phyloP scores from a whole-genome alignment of 441 rosid species.

The Brassica balearica region DNA sequence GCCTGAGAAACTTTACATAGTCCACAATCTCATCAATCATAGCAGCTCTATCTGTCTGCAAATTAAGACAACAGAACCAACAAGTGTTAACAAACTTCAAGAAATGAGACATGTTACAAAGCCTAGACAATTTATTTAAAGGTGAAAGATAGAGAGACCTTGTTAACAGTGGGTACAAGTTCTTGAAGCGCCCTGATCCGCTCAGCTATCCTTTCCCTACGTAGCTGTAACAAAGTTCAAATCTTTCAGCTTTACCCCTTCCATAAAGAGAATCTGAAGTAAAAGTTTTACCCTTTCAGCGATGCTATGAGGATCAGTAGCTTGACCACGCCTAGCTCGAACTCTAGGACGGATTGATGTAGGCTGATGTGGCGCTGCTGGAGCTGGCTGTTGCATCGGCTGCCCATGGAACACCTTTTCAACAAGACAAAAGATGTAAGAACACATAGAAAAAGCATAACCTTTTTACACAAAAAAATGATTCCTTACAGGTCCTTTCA shows the following conservation, averaged over 20 bases:
- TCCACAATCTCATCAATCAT: conserved; percentile 99
- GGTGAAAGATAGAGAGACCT: conserved; percentile 48
- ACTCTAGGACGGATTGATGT: conserved; percentile 95
- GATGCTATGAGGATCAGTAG: conserved; percentile 99
- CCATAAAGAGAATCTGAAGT: neutral
- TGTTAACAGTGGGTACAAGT: conserved; percentile 97
- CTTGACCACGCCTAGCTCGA: conserved; percentile 99
- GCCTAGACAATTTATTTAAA: neutral
- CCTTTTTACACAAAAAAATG: neutral
- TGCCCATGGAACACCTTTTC: conserved; percentile 89
- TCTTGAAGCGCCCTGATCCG: conserved; percentile 97
- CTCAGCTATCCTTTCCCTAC: conserved; percentile 98
- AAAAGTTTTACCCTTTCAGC: conserved; percentile 81
- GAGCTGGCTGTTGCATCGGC: conserved; percentile 70
- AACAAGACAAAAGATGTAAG: conserved; percentile 29
- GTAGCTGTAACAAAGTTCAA: conserved; percentile 62
- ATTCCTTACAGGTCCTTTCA: conserved; percentile 62
- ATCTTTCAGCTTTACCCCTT: conserved; percentile 1
- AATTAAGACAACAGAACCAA: conserved; percentile 21
- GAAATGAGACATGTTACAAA: neutral
- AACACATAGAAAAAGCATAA: neutral
- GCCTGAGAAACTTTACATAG: conserved; percentile 98
- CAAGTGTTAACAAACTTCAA: conserved; percentile 4
- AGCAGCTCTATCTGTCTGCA: conserved; percentile 94
- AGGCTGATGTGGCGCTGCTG: conserved; percentile 87